Base-by-base conservation (phyloP, 176 grass and related monocot genomes). In the Tillandsia fasciculata region DNA sequence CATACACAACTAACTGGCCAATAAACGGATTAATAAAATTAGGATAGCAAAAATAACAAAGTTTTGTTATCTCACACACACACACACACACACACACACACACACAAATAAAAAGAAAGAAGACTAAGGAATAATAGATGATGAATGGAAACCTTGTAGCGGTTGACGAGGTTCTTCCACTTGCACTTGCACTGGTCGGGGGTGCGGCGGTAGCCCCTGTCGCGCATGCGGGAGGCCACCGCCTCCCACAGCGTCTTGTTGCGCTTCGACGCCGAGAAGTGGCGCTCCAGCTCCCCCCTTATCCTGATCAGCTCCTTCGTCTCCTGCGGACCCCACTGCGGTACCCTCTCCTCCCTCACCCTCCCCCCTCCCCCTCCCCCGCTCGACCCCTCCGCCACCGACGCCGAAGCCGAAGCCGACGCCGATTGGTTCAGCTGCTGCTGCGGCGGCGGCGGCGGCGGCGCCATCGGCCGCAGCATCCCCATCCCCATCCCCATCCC, bases 161-260 rank as follows among this genome's bases (percentile, higher is more conserved):
- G 67, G 72, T 91, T 96, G 68, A 89, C 76, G 68, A 96, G 92
- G 76, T 96, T 92, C 81, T 96, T 96, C 92, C 92, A 96, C 68
- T 96, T 96, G 92, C 88, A 96, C 86, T 92, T 91, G 81, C 92
- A 96, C 83, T 96, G 94, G 24, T 99, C 89, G 48, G 89, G 72
- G 49, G 87, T 90, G 53, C 94, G 81, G 23, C 75, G 80, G 75
- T 87, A 93, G 3, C 94, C 89, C 27, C 74, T 72, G 63, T 77
- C 75, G 63, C 82, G 78, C 71, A 99, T 82, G 49, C 72, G 17
- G 11, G 72, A 48, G 0, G 94, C 80, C 67, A 99, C 80, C 50
- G 75, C 84, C 63, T 99, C 87, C 94, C 89, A 99, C 23, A 93
- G 74, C 64, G 79, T 85, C 77, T 88, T 99, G 75, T 82, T 90